Conservation (phyloP, 2,329 filamentous ascomycete genomes). For the Fusarium devonianum region DNA sequence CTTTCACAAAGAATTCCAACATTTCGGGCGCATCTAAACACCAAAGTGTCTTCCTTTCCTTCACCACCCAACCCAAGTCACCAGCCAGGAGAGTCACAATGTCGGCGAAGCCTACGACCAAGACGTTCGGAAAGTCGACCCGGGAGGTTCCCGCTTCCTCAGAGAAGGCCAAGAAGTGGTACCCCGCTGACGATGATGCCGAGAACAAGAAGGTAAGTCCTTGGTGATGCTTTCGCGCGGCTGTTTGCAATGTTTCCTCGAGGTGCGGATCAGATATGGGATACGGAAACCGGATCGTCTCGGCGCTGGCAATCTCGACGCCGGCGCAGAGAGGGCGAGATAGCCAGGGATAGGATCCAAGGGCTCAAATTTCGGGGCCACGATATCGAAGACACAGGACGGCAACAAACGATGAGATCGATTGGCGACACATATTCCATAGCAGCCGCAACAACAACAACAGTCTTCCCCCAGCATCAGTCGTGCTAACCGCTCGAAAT, state of each 20-base stretch:
- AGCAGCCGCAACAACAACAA: constrained; percentile 13
- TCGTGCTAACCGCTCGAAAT: constrained; percentile 44
- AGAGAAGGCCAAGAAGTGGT: constrained; percentile 99
- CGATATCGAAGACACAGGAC: constrained; percentile 27
- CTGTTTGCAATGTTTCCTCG: constrained; percentile 19
- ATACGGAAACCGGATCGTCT: constrained; percentile 17
- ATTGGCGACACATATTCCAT: constrained; percentile 18
- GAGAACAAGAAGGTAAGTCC: constrained; percentile 92
- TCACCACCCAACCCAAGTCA: constrained; percentile 46
- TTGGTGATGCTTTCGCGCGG: constrained; percentile 34
- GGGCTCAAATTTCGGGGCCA: constrained; percentile 26
- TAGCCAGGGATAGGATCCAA: constrained; percentile 10
- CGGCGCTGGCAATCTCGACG: constrained; percentile 15
- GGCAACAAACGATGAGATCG: constrained; percentile 23
- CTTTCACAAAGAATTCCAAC: constrained; percentile 53
- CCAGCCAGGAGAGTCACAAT: constrained; percentile 65
- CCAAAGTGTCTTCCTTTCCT: constrained; percentile 48
- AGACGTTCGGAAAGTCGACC: constrained; percentile 98
- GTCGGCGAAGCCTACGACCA: constrained; percentile 79
- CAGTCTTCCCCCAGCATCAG: constrained; percentile 12
- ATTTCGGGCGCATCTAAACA: constrained; percentile 50
- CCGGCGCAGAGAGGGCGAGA: constrained; percentile 16
- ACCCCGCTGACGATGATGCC: constrained; percentile 91
- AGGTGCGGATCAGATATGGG: constrained; percentile 15
- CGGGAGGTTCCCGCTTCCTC: constrained; percentile 84